These are phyloP conservation scores for Cyclotella baltica DNA, from an alignment of 108 stramenopile genomes.

Conservation along the genomic window DNA sequence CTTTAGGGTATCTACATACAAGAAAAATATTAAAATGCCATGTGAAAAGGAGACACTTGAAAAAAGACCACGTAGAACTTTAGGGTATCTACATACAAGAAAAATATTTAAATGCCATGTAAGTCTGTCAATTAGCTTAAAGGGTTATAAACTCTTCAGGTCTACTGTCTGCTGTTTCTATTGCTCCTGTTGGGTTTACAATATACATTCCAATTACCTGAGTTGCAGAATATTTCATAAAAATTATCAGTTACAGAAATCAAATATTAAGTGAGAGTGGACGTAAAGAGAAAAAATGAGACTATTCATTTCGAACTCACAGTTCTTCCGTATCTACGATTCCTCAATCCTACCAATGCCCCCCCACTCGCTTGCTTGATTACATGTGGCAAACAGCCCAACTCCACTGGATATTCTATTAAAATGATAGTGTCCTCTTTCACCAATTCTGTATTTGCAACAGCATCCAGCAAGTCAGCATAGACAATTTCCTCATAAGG, in stretches of 20 bases:
- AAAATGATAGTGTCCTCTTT: slow-evolving; percentile 89
- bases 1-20: no score
- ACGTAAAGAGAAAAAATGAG: slow-evolving; percentile 1
- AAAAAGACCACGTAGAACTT: no score
- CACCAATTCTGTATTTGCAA: slow-evolving; percentile 78
- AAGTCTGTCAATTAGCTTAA: no score
- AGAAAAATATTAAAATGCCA: no score
- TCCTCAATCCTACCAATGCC: slow-evolving; percentile 89
- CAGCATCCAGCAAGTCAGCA: slow-evolving; percentile 84
- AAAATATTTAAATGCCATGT: no score
- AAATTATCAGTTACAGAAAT: background rate
- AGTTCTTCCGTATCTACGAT: slow-evolving; percentile 95
- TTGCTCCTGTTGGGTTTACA: slow-evolving; percentile 84
- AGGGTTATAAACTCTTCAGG: slow-evolving; percentile 83
- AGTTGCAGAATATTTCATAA: background rate
- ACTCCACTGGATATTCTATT: slow-evolving; percentile 95
- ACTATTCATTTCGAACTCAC: slow-evolving; percentile 41
- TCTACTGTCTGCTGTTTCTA: slow-evolving; percentile 76
- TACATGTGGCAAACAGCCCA: slow-evolving; percentile 90
- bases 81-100: no score
- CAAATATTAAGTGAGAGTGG: background rate
- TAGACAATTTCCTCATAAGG: slow-evolving; percentile 98
- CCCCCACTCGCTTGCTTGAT: slow-evolving; percentile 71
- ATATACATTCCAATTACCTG: slow-evolving; percentile 91
- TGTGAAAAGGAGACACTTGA: no score